Conservation (phyloP, 1,139 yeast genomes). For the Hemisphaericaspora lyxosophila region DNA sequence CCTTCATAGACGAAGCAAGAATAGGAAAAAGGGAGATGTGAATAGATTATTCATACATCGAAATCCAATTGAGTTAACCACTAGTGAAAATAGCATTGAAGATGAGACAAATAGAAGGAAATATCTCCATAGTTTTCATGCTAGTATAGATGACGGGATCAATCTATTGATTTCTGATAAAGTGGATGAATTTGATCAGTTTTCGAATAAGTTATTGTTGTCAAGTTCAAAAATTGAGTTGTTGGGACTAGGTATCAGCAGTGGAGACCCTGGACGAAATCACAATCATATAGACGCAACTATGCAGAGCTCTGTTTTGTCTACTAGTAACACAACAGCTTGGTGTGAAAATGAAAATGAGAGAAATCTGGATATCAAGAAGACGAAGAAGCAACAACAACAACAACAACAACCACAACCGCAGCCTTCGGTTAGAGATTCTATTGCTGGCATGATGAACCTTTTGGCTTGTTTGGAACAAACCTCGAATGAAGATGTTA, state of each 20-base stretch:
- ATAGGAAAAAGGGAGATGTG: slow-evolving; percentile 4
- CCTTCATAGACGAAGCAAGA: slow-evolving; percentile 19
- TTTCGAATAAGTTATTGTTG: slow-evolving; percentile 4
- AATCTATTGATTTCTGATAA: slow-evolving; percentile 19
- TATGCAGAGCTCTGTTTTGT: slow-evolving; percentile 17
- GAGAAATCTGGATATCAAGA: neutral
- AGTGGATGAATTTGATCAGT: slow-evolving; percentile 18
- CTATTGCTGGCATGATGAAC: slow-evolving; percentile 19
- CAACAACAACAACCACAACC: slow-evolving; percentile 1
- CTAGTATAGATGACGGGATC: slow-evolving; percentile 32
- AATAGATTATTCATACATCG: slow-evolving; percentile 24
- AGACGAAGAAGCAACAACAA: slow-evolving; percentile 1
- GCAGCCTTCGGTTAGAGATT: neutral
- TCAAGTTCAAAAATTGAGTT: neutral
- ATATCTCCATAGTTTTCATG: slow-evolving; percentile 26
- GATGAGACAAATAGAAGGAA: slow-evolving; percentile 5
- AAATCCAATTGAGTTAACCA: slow-evolving; percentile 6
- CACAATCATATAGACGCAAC: slow-evolving; percentile 20
- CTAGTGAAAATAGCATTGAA: neutral
- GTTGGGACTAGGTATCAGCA: slow-evolving; percentile 13
- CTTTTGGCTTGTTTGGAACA: slow-evolving; percentile 14
- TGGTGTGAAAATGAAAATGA: neutral
- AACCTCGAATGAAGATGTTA: slow-evolving; percentile 1
- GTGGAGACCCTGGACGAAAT: neutral
- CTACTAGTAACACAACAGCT: neutral